phyloP scores from a whole-genome alignment of 352 stramenopile species.

The Phytophthora constricta region DNA sequence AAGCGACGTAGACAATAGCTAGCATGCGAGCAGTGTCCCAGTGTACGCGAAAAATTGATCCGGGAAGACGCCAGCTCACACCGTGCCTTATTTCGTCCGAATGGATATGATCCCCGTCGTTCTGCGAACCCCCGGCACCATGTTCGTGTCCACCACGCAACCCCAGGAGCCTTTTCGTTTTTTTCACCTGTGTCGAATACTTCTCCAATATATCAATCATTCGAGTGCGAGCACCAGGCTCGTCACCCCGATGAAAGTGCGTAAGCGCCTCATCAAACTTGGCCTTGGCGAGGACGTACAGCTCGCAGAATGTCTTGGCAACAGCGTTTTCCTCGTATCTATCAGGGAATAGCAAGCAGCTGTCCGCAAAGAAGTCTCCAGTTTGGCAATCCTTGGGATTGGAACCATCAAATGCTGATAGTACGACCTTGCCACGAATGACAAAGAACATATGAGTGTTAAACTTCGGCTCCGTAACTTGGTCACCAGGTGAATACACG shows the following conservation, averaged over 20 bases:
- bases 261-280: constrained; percentile 66
- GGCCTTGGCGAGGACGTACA: constrained; percentile 75
- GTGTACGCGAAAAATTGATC: constrained; percentile 57
- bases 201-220: constrained; percentile 65
- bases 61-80: constrained; percentile 53
- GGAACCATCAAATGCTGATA: constrained; percentile 59
- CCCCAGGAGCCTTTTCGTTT: constrained; percentile 80
- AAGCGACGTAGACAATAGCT: constrained; percentile 56
- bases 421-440: constrained; percentile 61
- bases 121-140: constrained; percentile 12
- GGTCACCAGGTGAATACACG: constrained; percentile 68
- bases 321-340: constrained; percentile 75
- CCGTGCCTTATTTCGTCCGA: constrained; percentile 3
- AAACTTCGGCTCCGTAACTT: constrained; percentile 77
- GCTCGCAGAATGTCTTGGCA: constrained; percentile 84
- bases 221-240: constrained; percentile 36
- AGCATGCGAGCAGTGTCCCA: constrained; percentile 67
- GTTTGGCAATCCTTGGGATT: constrained; percentile 66
- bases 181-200: constrained; percentile 72
- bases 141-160: constrained; percentile 49
- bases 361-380: constrained; percentile 76
- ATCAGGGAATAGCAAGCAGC: constrained; percentile 60
- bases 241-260: constrained; percentile 58
- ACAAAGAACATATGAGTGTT: constrained; percentile 85
- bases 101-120: constrained; percentile 1